phyloP scores from a whole-genome alignment of 176 grass and related monocot species.

The Hyparrhenia diplandra region DNA sequence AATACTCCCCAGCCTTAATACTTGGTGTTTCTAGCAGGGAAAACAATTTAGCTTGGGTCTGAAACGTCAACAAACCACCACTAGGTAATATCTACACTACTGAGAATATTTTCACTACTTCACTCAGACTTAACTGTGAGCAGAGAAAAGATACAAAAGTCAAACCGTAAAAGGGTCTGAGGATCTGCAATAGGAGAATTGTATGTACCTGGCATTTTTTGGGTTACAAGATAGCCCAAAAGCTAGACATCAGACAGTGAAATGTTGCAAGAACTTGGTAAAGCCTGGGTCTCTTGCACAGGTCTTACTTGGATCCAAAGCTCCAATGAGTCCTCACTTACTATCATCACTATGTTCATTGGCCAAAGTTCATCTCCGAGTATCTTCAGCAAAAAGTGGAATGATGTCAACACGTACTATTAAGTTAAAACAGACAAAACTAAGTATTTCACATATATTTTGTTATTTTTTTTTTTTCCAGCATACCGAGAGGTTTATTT shows the following conservation, averaged over 20 bases:
- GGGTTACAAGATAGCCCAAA: conserved; percentile 25
- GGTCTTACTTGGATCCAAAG: conserved; percentile 30
- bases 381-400: conserved; percentile 50
- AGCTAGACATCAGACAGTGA: conserved; percentile 38
- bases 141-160: background rate
- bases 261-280: conserved; percentile 21
- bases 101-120: background rate
- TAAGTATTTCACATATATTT: background rate
- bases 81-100: background rate
- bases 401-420: conserved; percentile 18
- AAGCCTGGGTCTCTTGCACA: conserved; percentile 14
- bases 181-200: background rate
- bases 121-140: background rate
- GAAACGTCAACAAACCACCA: background rate
- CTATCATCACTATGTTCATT: conserved; percentile 37
- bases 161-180: background rate
- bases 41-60: no score
- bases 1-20: background rate
- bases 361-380: conserved; percentile 96
- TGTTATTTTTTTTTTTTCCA: background rate
- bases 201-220: conserved; percentile 31
- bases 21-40: background rate
- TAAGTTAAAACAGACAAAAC: background rate
- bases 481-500: conserved; percentile 81
- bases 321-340: conserved; percentile 16